A percentile compares a stretch with the other conserved stretches of the same genome.
Conservation (phyloP, 2,329 filamentous ascomycete genomes). For the Lachnellula arida region DNA sequence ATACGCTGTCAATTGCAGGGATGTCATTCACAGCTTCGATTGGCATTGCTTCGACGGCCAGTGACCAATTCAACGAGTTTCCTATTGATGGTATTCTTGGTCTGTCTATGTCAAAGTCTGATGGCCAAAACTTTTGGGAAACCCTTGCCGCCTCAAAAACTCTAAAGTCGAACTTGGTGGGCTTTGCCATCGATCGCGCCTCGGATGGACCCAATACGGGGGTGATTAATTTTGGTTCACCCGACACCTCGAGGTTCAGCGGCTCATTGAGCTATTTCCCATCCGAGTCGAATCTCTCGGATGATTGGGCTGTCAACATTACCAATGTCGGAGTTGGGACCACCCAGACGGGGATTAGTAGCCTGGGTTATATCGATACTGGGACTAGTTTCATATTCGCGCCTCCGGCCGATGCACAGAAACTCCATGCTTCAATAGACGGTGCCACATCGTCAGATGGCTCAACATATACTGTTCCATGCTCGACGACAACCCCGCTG, state of each 20-base stretch:
- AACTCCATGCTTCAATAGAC: constrained; percentile 64
- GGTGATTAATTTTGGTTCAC: constrained; percentile 70
- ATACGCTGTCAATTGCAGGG: constrained; percentile 63
- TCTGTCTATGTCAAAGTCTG: constrained; percentile 57
- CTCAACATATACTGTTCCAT: constrained; percentile 67
- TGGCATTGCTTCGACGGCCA: constrained; percentile 67
- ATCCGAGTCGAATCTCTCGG: constrained; percentile 43
- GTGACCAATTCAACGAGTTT: constrained; percentile 69
- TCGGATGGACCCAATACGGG: constrained; percentile 64
- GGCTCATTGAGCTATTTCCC: constrained; percentile 65
- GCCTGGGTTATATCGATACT: constrained; percentile 72
- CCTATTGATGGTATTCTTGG: constrained; percentile 87
- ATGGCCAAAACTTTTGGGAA: constrained; percentile 61
- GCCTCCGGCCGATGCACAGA: constrained; percentile 59
- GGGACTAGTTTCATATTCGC: constrained; percentile 78
- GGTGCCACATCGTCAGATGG: constrained; percentile 49
- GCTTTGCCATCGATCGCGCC: constrained; percentile 64
- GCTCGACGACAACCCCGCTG: constrained; percentile 56
- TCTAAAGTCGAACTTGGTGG: constrained; percentile 63
- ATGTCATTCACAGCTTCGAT: constrained; percentile 62
- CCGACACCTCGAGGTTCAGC: constrained; percentile 61
- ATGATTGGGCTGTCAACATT: constrained; percentile 70
- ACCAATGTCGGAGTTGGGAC: constrained; percentile 62
- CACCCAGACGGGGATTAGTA: constrained; percentile 45
- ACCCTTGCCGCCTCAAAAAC: constrained; percentile 51